A percentile compares a stretch with the other conserved stretches of the same genome.
phyloP scores from a whole-genome alignment of 371 early-diverging fungal genomes.

The Lichtheimia ornata region DNA sequence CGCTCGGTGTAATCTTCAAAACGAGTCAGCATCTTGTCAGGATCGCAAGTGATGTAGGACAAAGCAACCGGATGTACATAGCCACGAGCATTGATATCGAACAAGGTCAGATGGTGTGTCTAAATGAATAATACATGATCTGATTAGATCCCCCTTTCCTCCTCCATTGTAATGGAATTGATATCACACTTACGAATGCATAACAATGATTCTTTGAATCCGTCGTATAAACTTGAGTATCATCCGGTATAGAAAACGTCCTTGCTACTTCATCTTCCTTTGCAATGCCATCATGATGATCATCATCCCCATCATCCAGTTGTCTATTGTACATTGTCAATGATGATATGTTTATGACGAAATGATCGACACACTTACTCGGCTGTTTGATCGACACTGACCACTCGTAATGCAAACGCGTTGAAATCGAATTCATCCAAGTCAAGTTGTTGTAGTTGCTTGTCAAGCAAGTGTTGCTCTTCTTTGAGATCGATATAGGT shows the following conservation, averaged over 20 bases:
- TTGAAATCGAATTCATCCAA: constrained; percentile 51
- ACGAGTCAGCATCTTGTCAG: constrained; percentile 48
- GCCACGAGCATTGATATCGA: constrained; percentile 62
- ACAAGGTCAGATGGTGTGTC: constrained; percentile 63
- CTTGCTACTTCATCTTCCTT: constrained; percentile 5
- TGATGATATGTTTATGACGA: too few relatives aligned
- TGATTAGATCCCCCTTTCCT: too few relatives aligned
- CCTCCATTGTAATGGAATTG: not conserved
- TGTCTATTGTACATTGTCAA: constrained; percentile 8
- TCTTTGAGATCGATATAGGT: constrained; percentile 37
- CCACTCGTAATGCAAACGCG: constrained; percentile 58
- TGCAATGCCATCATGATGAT: not conserved
- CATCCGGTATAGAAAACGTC: constrained; percentile 58
- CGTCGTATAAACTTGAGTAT: constrained; percentile 58
- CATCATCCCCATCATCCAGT: constrained; percentile 5
- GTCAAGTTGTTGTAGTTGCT: constrained; percentile 21
- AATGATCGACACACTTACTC: constrained; percentile 24
- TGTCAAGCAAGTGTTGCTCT: not conserved
- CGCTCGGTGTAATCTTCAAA: constrained; percentile 48
- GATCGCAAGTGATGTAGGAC: constrained; percentile 58
- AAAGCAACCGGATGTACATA: constrained; percentile 62
- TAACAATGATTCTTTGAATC: constrained; percentile 54
- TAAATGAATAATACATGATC: constrained; percentile 13
- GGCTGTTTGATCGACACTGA: constrained; percentile 53
- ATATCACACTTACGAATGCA: constrained; percentile 49